These are phyloP conservation scores for Candida freyschussii DNA, from an alignment of 1,139 yeast species.

Conservation along the genomic window DNA sequence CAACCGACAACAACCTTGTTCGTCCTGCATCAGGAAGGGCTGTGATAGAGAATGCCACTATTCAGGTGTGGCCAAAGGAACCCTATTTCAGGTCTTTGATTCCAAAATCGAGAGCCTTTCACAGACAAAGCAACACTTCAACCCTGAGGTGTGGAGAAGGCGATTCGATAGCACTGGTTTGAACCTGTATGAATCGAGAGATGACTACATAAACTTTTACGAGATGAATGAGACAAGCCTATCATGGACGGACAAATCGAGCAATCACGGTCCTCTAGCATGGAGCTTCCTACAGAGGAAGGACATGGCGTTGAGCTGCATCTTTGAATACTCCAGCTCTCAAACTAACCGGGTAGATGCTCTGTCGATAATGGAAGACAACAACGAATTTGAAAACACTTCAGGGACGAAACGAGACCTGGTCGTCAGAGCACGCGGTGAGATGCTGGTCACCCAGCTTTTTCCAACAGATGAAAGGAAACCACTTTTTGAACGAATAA, in stretches of 20 bases:
- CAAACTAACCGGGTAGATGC: not conserved
- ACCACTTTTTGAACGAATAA: conserved; percentile 3
- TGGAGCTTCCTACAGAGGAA: conserved; percentile 8
- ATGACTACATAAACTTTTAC: conserved; percentile 8
- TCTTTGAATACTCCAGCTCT: conserved; percentile 5
- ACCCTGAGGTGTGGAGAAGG: not conserved
- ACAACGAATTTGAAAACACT: conserved; percentile 5
- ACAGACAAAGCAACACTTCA: not conserved
- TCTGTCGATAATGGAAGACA: not conserved
- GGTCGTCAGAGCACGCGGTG: conserved; percentile 1
- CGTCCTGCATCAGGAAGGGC: conserved; percentile 7
- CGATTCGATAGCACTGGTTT: conserved; percentile 7
- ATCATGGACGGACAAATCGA: not conserved
- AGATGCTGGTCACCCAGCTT: conserved; percentile 1
- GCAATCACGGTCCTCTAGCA: conserved; percentile 6
- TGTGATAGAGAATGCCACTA: conserved; percentile 3
- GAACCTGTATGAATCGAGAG: conserved; percentile 3
- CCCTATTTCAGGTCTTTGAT: not conserved
- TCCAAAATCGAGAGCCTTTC: not conserved
- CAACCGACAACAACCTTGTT: conserved; percentile 7
- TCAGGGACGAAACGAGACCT: conserved; percentile 6
- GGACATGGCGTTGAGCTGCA: conserved; percentile 8
- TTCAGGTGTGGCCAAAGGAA: not conserved
- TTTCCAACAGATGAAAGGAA: conserved; percentile 1
- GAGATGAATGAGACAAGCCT: not conserved